Base-by-base conservation (phyloP, 1,284 basidiomycete genomes). In the Marasmius tenuissimus region DNA sequence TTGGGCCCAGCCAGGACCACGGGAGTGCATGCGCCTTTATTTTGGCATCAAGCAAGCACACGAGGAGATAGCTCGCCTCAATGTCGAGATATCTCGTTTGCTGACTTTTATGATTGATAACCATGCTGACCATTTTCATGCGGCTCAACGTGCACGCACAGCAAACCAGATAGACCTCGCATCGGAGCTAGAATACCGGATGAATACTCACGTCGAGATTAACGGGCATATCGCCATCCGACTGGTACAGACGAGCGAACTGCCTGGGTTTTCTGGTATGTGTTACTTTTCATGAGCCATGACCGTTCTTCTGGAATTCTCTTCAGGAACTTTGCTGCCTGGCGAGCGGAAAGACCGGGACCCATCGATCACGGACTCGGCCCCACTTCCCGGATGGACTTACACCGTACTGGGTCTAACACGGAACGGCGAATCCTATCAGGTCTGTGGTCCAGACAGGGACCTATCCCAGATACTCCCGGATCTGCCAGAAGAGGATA, bases 31-130 rank as follows among this genome's bases (percentile, higher is more conserved):
- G 50, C 62, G 64, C 1, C 52, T 67, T 16, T 67, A 71, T 59
- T 71, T 71, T 56, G 70, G 71, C 47, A 61, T 77, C 16, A 39
- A 66, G 50, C 64, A 69, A n/a, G 72, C 76, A 10, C 45, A 1
- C 27, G 4, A 27, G 4, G 27, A 27, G 4, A 27, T 27, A 2
- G 2, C 27, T 2, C 27, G 27, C 2, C 66, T 74, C 14, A 73
- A 78, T 58, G 49, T 77, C 9, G 76, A 78, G 61, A 71, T 76
- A 6, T 58, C 60, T 0, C 68, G 69, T 0, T 64, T 78, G 1
- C 53, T 65, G 11, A 74, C 75, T 1, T 71, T 58, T 22, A 71
- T 79, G 42, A 37, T 62, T 27, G 69, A 77, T 57, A 71, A 78
- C 50, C 54, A 62, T 14, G 9, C 37, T 4, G 22, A 55, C 42